A percentile compares a stretch with the other conserved stretches of the same genome.
These are phyloP conservation scores for Arabidopsis thaliana DNA, from an alignment of 345 rosid genomes.

Conservation along the genomic window DNA sequence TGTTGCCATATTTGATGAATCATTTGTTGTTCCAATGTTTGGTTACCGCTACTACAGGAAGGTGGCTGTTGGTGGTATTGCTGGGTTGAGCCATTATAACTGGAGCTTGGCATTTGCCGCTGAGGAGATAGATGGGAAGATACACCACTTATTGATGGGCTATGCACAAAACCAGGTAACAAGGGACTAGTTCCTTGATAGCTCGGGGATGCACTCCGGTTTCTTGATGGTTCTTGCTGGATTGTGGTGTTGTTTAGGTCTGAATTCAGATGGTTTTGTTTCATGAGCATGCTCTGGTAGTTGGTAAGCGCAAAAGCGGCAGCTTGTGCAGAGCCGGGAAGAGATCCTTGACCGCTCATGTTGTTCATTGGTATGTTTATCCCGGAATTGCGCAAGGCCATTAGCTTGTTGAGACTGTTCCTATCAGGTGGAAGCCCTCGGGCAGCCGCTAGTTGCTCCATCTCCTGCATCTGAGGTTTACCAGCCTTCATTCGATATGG, in stretches of 20 bases:
- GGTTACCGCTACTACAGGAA: slow-evolving; percentile 60
- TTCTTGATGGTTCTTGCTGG: slow-evolving; percentile 69
- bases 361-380: slow-evolving; percentile 59
- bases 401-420: slow-evolving; percentile 80
- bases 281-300: slow-evolving; percentile 74
- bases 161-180: slow-evolving; percentile 67
- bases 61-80: slow-evolving; percentile 56
- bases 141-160: slow-evolving; percentile 41
- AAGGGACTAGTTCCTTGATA: slow-evolving; percentile 64
- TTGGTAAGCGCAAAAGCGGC: slow-evolving; percentile 77
- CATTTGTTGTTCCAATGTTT: slow-evolving; percentile 74
- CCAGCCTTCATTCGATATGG: slow-evolving; percentile 61
- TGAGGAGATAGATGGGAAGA: slow-evolving; percentile 60
- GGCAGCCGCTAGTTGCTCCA: slow-evolving; percentile 75
- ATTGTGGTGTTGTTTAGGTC: slow-evolving; percentile 53
- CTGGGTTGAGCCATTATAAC: slow-evolving; percentile 53
- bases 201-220: slow-evolving; percentile 66
- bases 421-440: slow-evolving; percentile 86
- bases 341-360: slow-evolving; percentile 67
- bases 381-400: slow-evolving; percentile 67
- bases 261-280: slow-evolving; percentile 82
- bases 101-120: slow-evolving; percentile 59
- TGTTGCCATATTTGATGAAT: slow-evolving; percentile 84
- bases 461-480: slow-evolving; percentile 84
- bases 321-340: slow-evolving; percentile 81